Conservation (phyloP, 2,329 filamentous ascomycete species). For the Epichloe elymi region DNA sequence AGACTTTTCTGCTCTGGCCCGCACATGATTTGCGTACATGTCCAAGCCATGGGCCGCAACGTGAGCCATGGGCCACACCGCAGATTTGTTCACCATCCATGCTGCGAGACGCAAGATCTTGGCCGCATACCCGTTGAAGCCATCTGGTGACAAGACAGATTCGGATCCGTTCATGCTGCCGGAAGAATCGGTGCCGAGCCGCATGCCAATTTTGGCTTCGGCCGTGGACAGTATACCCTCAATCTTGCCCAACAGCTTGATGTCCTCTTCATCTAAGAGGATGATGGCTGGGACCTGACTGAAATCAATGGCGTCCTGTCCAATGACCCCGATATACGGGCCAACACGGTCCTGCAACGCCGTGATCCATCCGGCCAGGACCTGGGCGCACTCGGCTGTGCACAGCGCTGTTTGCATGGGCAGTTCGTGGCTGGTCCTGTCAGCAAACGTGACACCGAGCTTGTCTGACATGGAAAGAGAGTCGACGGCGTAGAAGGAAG, state of each 20-base stretch:
- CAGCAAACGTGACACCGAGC: conserved; percentile 71
- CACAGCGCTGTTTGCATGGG: conserved; percentile 87
- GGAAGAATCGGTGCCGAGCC: conserved; percentile 15
- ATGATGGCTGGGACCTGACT: conserved; percentile 74
- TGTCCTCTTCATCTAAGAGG: conserved; percentile 83
- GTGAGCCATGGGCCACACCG: conserved; percentile 68
- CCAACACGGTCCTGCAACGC: conserved; percentile 92
- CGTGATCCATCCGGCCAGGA: conserved; percentile 86
- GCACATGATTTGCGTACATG: conserved; percentile 39
- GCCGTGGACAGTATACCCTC: conserved; percentile 64
- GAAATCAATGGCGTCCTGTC: conserved; percentile 68
- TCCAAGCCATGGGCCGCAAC: conserved; percentile 44
- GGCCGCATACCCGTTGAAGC: conserved; percentile 64
- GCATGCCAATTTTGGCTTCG: conserved; percentile 59
- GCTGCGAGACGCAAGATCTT: conserved; percentile 77
- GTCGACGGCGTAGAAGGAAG: conserved; percentile 90
- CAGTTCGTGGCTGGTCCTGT: conserved; percentile 70
- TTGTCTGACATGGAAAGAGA: conserved; percentile 82
- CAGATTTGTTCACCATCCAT: conserved; percentile 75
- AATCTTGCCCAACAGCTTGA: conserved; percentile 72
- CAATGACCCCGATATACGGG: conserved; percentile 73
- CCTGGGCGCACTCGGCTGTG: conserved; percentile 85
- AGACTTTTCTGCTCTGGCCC: conserved; percentile 39
- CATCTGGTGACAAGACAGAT: conserved; percentile 39
- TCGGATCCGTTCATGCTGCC: conserved; percentile 38